These are phyloP conservation scores for Binderoboletus segoi DNA, from an alignment of 1,284 basidiomycete genomes.

Conservation along the genomic window DNA sequence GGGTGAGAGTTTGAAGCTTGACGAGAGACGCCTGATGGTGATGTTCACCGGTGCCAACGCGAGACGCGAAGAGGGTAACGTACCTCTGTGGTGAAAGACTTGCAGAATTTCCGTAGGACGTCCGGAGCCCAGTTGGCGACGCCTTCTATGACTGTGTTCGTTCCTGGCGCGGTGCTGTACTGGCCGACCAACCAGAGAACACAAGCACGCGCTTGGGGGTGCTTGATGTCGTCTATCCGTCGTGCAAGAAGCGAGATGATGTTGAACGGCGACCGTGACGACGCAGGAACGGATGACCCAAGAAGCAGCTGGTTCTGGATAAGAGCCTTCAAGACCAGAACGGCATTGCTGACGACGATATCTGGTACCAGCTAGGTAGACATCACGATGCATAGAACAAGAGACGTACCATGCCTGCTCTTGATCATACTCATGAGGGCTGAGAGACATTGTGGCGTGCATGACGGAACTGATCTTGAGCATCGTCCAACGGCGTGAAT, in stretches of 20 bases:
- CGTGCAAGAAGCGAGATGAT: conserved; percentile 78
- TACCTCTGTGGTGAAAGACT: conserved; percentile 75
- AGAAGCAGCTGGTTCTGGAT: conserved; percentile 64
- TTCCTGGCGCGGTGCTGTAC: conserved; percentile 53
- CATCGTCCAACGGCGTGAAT: conserved; percentile 80
- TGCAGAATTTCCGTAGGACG: conserved; percentile 75
- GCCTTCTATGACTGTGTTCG: conserved; percentile 48
- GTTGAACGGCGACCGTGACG: conserved; percentile 54
- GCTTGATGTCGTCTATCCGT: conserved; percentile 75
- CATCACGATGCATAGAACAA: background rate
- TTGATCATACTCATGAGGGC: conserved; percentile 80
- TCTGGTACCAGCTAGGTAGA: conserved; percentile 18
- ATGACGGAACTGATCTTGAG: conserved; percentile 67
- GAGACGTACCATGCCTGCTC: conserved; percentile 62
- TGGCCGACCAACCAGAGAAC: conserved; percentile 92
- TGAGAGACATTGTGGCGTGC: conserved; percentile 69
- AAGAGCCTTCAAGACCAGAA: conserved; percentile 82
- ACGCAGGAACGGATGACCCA: conserved; percentile 7
- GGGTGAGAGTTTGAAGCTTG: conserved; percentile 80
- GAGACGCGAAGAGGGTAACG: conserved; percentile 1
- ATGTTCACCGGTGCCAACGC: background rate
- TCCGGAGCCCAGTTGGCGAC: conserved; percentile 81
- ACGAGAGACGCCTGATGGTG: conserved; percentile 58
- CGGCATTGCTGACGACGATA: conserved; percentile 71
- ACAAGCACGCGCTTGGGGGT: conserved; percentile 80